Conservation (phyloP, 2,329 filamentous ascomycete species). For the Fusarium devonianum region DNA sequence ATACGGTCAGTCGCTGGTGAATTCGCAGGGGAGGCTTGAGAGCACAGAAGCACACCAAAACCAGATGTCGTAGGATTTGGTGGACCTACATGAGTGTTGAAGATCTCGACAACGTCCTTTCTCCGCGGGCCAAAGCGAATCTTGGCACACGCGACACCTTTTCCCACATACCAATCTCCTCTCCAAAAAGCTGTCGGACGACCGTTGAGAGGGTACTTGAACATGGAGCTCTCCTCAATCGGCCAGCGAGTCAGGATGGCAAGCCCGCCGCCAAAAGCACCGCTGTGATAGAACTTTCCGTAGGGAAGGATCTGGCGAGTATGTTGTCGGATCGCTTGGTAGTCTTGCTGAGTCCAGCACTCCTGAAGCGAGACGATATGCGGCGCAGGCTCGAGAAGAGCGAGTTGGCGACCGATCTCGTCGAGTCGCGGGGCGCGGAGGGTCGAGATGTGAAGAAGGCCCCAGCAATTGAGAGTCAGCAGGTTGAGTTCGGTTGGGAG, state of each 20-base stretch:
- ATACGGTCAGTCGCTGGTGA: not conserved
- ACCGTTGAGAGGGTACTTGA: slow-evolving; percentile 87
- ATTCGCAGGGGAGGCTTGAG: too few species aligned
- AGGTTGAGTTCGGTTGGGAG: slow-evolving; percentile 72
- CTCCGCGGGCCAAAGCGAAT: slow-evolving; percentile 72
- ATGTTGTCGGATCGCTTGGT: slow-evolving; percentile 75
- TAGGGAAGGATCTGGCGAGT: slow-evolving; percentile 81
- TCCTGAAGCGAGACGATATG: slow-evolving; percentile 94
- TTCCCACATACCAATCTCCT: slow-evolving; percentile 96
- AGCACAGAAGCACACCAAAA: too few species aligned
- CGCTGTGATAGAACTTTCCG: slow-evolving; percentile 91
- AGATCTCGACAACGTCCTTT: slow-evolving; percentile 81
- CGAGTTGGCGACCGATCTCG: slow-evolving; percentile 85
- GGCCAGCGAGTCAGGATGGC: slow-evolving; percentile 92
- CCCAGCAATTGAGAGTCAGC: slow-evolving; percentile 96
- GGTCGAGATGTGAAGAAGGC: slow-evolving; percentile 84
- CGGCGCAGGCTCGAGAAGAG: slow-evolving; percentile 70
- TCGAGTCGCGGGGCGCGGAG: slow-evolving; percentile 78
- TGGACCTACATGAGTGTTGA: slow-evolving; percentile 80
- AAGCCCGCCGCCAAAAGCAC: slow-evolving; percentile 87
- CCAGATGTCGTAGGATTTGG: not conserved
- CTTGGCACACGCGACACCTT: slow-evolving; percentile 85
- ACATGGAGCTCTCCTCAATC: slow-evolving; percentile 88
- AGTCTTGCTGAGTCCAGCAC: slow-evolving; percentile 90
- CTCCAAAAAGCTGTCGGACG: slow-evolving; percentile 92